Conservation (phyloP, 768 basidiomycete genomes). For the Phaeotremella skinneri region DNA sequence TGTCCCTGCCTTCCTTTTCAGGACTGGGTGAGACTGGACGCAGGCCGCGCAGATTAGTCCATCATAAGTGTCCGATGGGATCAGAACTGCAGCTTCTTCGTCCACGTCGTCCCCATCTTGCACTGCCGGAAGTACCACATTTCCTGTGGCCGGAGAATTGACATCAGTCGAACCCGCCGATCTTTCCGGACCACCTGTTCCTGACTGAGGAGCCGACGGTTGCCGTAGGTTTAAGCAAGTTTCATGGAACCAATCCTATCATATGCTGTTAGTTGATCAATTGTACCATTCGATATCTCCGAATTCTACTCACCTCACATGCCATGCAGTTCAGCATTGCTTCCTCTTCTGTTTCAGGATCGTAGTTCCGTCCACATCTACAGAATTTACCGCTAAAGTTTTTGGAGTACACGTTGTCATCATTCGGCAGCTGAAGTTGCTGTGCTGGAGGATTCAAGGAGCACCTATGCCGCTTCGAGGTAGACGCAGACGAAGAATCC, state of each 20-base stretch:
- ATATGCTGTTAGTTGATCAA: neutral
- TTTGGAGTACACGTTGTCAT: constrained; percentile 36
- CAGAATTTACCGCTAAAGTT: constrained; percentile 49
- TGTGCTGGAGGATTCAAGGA: constrained; percentile 28
- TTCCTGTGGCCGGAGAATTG: neutral
- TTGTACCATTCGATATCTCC: neutral
- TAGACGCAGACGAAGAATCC: constrained; percentile 2
- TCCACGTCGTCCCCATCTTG: constrained; percentile 29
- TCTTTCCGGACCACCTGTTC: too few relatives aligned
- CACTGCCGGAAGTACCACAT: neutral
- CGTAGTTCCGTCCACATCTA: constrained; percentile 47
- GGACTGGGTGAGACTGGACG: constrained; percentile 16
- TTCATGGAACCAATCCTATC: constrained; percentile 51
- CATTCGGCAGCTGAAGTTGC: constrained; percentile 38
- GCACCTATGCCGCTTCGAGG: constrained; percentile 25
- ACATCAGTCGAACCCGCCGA: neutral
- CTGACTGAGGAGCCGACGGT: too few relatives aligned
- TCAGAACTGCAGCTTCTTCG: constrained; percentile 35
- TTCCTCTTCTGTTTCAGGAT: constrained; percentile 47
- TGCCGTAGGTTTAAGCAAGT: constrained; percentile 39
- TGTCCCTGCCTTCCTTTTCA: constrained; percentile 32
- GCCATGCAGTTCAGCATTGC: constrained; percentile 48
- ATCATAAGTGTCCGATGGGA: constrained; percentile 42
- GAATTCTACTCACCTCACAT: constrained; percentile 40
- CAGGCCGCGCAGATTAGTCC: constrained; percentile 46